These are phyloP conservation scores for Phytophthora macrochlamydospora DNA, from an alignment of 352 stramenopile species.

Conservation along the genomic window DNA sequence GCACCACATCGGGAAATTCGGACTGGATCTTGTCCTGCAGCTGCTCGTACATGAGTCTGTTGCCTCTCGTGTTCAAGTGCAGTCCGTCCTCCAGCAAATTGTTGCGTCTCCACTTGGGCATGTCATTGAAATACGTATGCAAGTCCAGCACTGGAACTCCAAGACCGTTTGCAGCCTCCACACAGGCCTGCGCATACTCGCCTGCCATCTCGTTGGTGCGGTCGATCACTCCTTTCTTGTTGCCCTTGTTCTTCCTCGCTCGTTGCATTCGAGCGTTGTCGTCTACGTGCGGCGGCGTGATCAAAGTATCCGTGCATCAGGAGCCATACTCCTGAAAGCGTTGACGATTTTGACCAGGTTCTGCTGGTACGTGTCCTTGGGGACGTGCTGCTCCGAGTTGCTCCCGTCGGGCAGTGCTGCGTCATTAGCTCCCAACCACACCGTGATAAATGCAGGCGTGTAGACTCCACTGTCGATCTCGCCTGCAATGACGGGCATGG, in stretches of 20 bases:
- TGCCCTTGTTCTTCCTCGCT: constrained; percentile 10
- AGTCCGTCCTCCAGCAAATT: constrained; percentile 54
- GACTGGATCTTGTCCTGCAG: constrained; percentile 40
- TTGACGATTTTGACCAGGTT: constrained; percentile 49
- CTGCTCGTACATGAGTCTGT: constrained; percentile 51
- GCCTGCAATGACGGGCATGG: constrained; percentile 42
- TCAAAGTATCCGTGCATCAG: constrained; percentile 44
- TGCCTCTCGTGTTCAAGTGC: constrained; percentile 56
- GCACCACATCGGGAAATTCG: constrained; percentile 31
- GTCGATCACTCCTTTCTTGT: constrained; percentile 30
- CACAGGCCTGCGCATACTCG: constrained; percentile 45
- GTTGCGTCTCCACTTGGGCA: constrained; percentile 42
- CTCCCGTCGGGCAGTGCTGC: constrained; percentile 37
- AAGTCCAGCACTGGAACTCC: constrained; percentile 46
- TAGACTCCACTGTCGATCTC: constrained; percentile 39
- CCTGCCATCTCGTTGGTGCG: constrained; percentile 45
- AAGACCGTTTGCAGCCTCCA: constrained; percentile 32
- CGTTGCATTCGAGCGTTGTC: constrained; percentile 26
- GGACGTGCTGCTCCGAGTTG: constrained; percentile 45
- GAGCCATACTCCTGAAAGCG: constrained; percentile 19
- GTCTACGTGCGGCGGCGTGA: constrained; percentile 52
- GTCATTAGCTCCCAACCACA: constrained; percentile 77
- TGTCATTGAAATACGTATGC: constrained; percentile 53
- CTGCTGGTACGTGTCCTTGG: constrained; percentile 46
- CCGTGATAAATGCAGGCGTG: constrained; percentile 43